Evolutionary conservation across 495 filamentous ascomycete species (phyloP).

Genomic region (Viridothelium virens): DNA sequence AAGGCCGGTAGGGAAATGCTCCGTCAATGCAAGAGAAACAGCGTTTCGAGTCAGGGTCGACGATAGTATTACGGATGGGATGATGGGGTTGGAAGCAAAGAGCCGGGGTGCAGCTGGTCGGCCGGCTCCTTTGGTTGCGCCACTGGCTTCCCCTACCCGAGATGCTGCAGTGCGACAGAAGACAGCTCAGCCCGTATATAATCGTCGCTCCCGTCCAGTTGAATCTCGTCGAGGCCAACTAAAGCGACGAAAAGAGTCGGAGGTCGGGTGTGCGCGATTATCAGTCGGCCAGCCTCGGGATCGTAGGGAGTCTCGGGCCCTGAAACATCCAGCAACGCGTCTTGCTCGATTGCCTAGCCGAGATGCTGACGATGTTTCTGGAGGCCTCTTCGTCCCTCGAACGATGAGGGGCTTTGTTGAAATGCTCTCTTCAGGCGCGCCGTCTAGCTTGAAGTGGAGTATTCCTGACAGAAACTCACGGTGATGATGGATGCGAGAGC

Average conservation of each 20-base stretch:
- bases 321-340: slow-evolving; percentile 6
- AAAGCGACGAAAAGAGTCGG: not conserved
- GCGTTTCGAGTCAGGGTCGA: slow-evolving; percentile 6
- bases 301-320: not conserved
- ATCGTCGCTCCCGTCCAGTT: not conserved
- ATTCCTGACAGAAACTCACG: no score
- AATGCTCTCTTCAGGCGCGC: no score
- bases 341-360: not conserved
- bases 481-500: no score
- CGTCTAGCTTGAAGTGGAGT: no score
- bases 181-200: not conserved
- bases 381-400: no score
- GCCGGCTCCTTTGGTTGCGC: not conserved
- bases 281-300: not conserved
- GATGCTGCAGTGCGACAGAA: not conserved
- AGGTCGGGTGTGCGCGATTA: no score
- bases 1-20: not conserved
- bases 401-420: no score
- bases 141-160: not conserved
- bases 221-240: not conserved
- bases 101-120: not conserved
- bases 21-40: not conserved
- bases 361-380: no score
- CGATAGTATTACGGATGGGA: not conserved
- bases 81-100: not conserved